Base-by-base conservation (phyloP, 306 rosid species). In the Vigna nakashimae region DNA sequence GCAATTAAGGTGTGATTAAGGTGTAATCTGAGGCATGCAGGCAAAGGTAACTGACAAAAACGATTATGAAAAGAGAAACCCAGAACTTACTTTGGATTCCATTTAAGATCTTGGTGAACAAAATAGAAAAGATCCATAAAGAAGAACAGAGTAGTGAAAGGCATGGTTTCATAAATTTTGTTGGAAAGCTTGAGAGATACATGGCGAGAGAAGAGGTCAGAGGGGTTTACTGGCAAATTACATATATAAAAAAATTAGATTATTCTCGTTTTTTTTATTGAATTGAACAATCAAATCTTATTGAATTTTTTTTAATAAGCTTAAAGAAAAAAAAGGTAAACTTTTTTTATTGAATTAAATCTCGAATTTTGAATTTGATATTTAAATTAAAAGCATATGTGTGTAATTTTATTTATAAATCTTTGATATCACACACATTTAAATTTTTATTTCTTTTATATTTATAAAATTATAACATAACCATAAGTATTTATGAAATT, bases 171-270 rank as follows among this genome's bases (percentile, higher is more conserved):
- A 64, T 58, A 69, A 69, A 16, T 15, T 73, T 58, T 73, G 76
- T 85, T 64, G 38, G 45, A 45, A 60, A 9, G 38, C 6, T 45
- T 17, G 86, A 87, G 93, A 83, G 78, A 86, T 80, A 67, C 62
- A 46, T 76, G 89, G 84, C 93, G 76, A 81, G 76, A 84, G 87
- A 91, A 89, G 65, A 67, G 96, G 89, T 87, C 89, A 81, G 71
- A 84, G 62, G 62, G 63, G 52, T 38, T 67, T 67, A 73, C 36
- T 64, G 71, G 45, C 60, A 69, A 67, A 64, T 26, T 26, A 26
- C 0, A 26, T 26, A 65, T 24, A 65, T 14, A 56, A 26, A 81
- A 28, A 80, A 50, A 84, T 80, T 79, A 80, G 17, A 68, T 73
- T 49, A 57, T 11, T 5, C 26, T 57, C 43, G 5, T 5, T 10